phyloP scores from a whole-genome alignment of 2,329 filamentous ascomycete genomes.

The Simplicillium sp. region DNA sequence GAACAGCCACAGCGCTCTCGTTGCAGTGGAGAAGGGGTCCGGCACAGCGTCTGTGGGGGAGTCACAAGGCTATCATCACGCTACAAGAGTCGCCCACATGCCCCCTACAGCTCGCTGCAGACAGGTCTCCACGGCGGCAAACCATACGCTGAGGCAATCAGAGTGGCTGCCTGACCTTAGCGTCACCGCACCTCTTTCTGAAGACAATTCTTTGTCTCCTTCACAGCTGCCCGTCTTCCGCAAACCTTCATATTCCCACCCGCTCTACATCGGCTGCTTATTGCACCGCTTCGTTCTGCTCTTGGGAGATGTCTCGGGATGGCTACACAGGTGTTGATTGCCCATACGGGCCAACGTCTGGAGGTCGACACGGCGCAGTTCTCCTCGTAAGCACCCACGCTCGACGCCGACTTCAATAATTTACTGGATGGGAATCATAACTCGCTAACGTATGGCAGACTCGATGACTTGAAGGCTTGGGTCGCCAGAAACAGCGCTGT shows the following conservation, averaged over 20 bases:
- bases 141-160: not conserved
- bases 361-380: slow-evolving; percentile 68
- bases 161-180: not conserved
- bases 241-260: no score
- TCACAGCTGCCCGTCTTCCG: not conserved
- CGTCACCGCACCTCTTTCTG: slow-evolving; percentile 2
- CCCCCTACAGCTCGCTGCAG: not conserved
- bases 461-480: slow-evolving; percentile 80
- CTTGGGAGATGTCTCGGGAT: slow-evolving; percentile 53
- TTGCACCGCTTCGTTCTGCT: not conserved
- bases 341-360: slow-evolving; percentile 84
- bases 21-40: not conserved
- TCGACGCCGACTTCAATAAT: not conserved
- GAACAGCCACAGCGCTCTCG: not conserved
- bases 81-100: slow-evolving; percentile 9
- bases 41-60: not conserved
- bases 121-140: no score
- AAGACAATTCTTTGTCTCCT: not conserved
- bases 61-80: slow-evolving; percentile 23
- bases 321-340: slow-evolving; percentile 84
- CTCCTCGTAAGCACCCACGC: slow-evolving; percentile 47
- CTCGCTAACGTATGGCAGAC: slow-evolving; percentile 30
- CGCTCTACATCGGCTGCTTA: no score
- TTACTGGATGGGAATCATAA: slow-evolving; percentile 2
- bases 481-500: slow-evolving; percentile 68